Conservation (phyloP, 1,284 basidiomycete species). For the Pyrrhoderma noxium region DNA sequence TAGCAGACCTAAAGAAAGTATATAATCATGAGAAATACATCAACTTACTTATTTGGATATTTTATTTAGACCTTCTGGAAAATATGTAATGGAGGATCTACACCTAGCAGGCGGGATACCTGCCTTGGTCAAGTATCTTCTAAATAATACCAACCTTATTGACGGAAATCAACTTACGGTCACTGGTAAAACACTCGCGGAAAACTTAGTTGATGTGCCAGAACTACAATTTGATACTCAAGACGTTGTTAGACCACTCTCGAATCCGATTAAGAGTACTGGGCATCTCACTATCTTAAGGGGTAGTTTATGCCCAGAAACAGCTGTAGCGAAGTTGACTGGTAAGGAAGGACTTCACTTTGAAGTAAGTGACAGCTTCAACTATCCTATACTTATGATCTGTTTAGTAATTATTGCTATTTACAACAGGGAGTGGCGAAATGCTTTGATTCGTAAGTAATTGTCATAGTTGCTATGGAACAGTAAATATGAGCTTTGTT, state of each 20-base stretch:
- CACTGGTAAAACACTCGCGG: constrained; percentile 87
- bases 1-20: constrained; percentile 81
- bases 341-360: constrained; percentile 92
- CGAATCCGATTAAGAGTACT: constrained; percentile 84
- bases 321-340: constrained; percentile 93
- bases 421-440: constrained; percentile 54
- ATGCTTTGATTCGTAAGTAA: constrained; percentile 62
- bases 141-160: constrained; percentile 82
- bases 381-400: background rate
- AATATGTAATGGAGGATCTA: constrained; percentile 96
- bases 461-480: too few relatives aligned
- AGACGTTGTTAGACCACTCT: constrained; percentile 74
- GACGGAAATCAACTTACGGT: constrained; percentile 90
- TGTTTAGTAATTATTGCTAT: background rate
- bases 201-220: constrained; percentile 80
- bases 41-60: background rate
- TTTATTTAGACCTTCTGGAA: constrained; percentile 69
- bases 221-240: constrained; percentile 77
- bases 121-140: constrained; percentile 74
- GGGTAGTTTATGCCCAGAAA: constrained; percentile 86
- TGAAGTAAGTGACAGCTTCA: constrained; percentile 44
- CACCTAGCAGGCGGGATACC: constrained; percentile 90
- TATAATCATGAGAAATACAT: constrained; percentile 7
- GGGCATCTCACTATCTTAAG: constrained; percentile 91
- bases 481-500: background rate